Evolutionary conservation across 2,329 filamentous ascomycete species (phyloP).

Genomic region (Setomelanomma holmii): DNA sequence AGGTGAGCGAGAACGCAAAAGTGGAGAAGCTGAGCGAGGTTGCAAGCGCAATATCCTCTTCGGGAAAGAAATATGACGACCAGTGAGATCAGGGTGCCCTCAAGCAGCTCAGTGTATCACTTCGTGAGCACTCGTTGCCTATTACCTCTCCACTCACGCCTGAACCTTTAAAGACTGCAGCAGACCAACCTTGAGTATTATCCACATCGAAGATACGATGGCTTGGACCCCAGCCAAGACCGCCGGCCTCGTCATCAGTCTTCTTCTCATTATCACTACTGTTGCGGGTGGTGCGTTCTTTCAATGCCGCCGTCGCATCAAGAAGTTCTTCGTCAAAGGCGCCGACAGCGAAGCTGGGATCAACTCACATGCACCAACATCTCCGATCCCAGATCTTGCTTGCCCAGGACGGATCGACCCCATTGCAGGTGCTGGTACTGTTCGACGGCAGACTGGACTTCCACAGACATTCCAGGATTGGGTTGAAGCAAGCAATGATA

Average conservation of each 20-base stretch:
- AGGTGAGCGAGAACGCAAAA: background rate
- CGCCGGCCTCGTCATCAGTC: constrained; percentile 1
- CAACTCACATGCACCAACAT: background rate
- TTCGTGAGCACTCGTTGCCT: background rate
- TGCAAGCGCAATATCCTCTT: background rate
- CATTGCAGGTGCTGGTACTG: background rate
- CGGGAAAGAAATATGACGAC: background rate
- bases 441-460: constrained; percentile 1
- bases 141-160: background rate
- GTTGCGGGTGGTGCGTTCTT: background rate
- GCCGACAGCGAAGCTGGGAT: background rate
- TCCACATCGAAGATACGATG: background rate
- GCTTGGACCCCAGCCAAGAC: background rate
- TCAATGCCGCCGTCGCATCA: background rate
- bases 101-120: background rate
- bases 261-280: background rate
- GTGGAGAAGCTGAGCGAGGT: background rate
- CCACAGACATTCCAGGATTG: constrained; percentile 5
- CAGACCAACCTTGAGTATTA: background rate
- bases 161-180: background rate
- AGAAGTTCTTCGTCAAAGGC: background rate
- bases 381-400: background rate
- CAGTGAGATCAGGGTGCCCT: background rate
- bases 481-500: background rate
- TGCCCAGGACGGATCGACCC: background rate